Conservation (phyloP, 176 grass and related monocot genomes). For the Avena atlantica region DNA sequence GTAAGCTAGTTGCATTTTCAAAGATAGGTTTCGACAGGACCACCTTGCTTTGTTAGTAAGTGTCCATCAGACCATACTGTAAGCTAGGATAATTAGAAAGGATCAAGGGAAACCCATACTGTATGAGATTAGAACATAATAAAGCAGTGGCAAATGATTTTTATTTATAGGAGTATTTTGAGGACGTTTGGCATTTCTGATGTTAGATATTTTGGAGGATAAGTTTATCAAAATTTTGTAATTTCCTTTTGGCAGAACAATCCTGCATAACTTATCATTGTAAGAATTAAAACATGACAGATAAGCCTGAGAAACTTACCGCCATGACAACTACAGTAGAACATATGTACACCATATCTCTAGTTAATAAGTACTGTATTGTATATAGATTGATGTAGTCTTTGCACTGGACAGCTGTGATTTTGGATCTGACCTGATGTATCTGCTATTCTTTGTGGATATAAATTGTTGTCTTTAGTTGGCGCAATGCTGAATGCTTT, state of each 20-base stretch:
- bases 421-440: background rate
- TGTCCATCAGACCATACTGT: too few species aligned
- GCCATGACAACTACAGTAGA: background rate
- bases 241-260: background rate
- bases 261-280: background rate
- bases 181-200: background rate
- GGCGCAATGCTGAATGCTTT: background rate
- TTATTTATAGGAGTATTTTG: background rate
- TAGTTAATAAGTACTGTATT: background rate
- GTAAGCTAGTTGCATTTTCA: background rate
- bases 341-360: background rate
- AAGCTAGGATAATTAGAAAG: background rate
- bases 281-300: background rate
- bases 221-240: background rate
- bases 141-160: background rate
- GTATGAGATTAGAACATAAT: background rate
- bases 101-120: too few species aligned
- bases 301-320: background rate
- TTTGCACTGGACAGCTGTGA: slow-evolving; percentile 11
- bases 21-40: too few species aligned
- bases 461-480: background rate
- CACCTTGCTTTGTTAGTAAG: too few species aligned
- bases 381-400: background rate
- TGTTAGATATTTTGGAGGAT: background rate
- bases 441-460: background rate